Conservation (phyloP, 148 eudicot species). For the Talinum fruticosum region DNA sequence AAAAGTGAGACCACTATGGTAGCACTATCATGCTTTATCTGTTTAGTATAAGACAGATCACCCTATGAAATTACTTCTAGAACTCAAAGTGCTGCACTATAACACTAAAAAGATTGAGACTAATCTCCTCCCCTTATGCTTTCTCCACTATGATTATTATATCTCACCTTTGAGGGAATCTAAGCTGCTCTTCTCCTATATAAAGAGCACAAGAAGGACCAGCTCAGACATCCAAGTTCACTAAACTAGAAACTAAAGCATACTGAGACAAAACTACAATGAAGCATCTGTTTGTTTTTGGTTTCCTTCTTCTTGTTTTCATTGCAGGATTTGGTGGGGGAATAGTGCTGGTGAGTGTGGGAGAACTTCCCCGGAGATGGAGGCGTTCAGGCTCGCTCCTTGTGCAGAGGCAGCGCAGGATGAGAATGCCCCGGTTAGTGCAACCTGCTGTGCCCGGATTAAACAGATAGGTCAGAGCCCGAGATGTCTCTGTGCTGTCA, state of each 20-base stretch:
- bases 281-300: constrained; percentile 33
- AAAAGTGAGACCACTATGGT: constrained; percentile 4
- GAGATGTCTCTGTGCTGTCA: constrained; percentile 56
- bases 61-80: constrained; percentile 8
- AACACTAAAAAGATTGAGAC: not conserved
- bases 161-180: not conserved
- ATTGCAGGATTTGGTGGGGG: constrained; percentile 18
- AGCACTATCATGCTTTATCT: constrained; percentile 14
- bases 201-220: constrained; percentile 5
- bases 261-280: not conserved
- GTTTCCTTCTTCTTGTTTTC: constrained; percentile 30
- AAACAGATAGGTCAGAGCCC: constrained; percentile 57
- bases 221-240: not conserved
- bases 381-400: constrained; percentile 55
- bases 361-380: constrained; percentile 43
- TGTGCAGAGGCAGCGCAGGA: constrained; percentile 57
- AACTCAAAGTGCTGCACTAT: constrained; percentile 26
- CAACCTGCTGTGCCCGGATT: constrained; percentile 48
- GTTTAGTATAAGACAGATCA: constrained; percentile 20
- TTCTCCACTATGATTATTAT: constrained; percentile 24
- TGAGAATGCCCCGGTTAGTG: constrained; percentile 39
- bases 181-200: constrained; percentile 19
- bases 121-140: constrained; percentile 18
- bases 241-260: not conserved
- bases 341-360: constrained; percentile 60